Conservation (phyloP, 2,329 filamentous ascomycete genomes). For the Coniochaeta ligniaria region DNA sequence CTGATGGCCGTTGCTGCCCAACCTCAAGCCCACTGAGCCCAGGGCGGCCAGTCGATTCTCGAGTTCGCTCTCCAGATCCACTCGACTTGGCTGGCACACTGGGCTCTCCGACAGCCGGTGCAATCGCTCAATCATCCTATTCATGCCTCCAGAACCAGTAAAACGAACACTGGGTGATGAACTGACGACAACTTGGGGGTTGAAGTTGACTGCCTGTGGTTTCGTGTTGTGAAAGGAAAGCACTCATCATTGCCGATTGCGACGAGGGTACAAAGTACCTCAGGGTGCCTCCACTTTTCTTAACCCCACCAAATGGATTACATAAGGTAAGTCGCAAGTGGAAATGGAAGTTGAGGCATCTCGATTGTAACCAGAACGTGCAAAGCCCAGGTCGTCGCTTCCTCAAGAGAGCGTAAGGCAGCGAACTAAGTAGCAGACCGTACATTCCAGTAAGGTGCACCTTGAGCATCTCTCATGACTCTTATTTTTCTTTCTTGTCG, state of each 20-base stretch:
- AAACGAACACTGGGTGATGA: background rate
- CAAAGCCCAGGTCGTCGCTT: no score
- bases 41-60: conserved; percentile 13
- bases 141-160: background rate
- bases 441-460: no score
- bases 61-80: conserved; percentile 13
- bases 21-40: conserved; percentile 15
- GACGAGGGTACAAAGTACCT: no score
- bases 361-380: no score
- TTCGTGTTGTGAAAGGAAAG: background rate
- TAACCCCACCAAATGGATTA: background rate
- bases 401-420: background rate
- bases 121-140: background rate
- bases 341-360: background rate
- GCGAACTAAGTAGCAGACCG: no score
- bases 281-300: background rate
- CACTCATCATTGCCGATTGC: no score
- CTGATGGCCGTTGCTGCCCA: conserved; percentile 23
- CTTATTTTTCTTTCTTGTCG: background rate
- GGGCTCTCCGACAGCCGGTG: background rate
- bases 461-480: no score
- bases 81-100: conserved; percentile 13
- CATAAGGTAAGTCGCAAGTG: no score
- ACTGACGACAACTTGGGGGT: background rate
- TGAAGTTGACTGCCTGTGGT: background rate